Evolutionary conservation across 495 filamentous ascomycete genomes (phyloP).

Genomic region (Pseudotulostoma volvatum): DNA sequence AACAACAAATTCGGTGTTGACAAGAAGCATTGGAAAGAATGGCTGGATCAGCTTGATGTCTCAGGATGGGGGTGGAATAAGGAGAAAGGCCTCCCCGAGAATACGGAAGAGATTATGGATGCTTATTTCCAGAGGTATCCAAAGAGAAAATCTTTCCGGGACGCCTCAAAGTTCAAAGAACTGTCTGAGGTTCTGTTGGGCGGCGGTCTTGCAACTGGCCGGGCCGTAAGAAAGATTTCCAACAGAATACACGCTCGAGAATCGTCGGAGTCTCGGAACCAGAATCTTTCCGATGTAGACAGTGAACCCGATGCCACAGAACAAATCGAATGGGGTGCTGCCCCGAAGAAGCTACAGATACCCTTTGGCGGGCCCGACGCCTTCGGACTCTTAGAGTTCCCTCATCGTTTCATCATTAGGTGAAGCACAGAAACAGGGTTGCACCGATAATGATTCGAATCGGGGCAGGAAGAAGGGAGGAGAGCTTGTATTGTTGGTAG

Average conservation of each 20-base stretch:
- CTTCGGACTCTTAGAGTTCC: no score
- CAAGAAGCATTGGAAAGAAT: not conserved
- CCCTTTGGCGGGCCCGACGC: no score
- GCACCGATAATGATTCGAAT: not conserved
- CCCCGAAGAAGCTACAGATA: no score
- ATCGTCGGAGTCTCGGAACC: no score
- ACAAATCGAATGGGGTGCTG: no score
- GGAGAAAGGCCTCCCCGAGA: not conserved
- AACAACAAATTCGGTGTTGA: no score
- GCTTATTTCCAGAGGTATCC: not conserved
- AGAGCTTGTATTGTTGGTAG: not conserved
- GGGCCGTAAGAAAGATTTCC: no score
- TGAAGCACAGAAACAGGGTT: no score
- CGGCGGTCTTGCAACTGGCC: not conserved
- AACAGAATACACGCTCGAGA: no score
- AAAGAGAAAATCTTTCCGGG: not conserved
- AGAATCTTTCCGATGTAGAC: no score
- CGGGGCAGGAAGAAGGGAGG: not conserved
- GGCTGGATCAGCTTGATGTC: not conserved
- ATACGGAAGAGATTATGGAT: not conserved
- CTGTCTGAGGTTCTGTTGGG: not conserved
- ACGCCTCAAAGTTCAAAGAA: not conserved
- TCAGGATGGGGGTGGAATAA: not conserved
- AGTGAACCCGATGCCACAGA: no score
- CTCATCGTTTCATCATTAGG: no score